These are phyloP conservation scores for Huntiella decipiens DNA, from an alignment of 2,329 filamentous ascomycete genomes.

Conservation along the genomic window DNA sequence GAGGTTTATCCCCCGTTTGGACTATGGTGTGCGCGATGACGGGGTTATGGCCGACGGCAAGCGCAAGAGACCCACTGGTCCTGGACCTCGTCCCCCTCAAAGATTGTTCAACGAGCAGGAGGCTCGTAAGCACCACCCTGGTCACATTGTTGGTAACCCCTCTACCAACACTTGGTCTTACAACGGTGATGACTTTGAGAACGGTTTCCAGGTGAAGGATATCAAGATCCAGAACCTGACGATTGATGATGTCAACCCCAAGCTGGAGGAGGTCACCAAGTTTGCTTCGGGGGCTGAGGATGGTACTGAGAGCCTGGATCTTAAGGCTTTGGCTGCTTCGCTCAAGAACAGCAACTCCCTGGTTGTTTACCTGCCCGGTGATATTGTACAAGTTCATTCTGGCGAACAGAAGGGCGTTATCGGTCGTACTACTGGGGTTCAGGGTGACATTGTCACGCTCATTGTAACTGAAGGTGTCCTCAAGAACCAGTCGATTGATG, in stretches of 20 bases:
- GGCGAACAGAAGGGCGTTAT: slow-evolving; percentile 87
- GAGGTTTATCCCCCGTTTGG: slow-evolving; percentile 71
- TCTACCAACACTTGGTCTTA: slow-evolving; percentile 71
- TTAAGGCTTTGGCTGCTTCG: slow-evolving; percentile 76
- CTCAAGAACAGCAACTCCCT: slow-evolving; percentile 68
- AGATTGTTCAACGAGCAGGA: slow-evolving; percentile 85
- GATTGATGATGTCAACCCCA: slow-evolving; percentile 83
- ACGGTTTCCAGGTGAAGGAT: slow-evolving; percentile 85
- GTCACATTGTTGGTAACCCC: slow-evolving; percentile 43
- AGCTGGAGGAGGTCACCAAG: slow-evolving; percentile 84
- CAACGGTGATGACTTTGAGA: slow-evolving; percentile 73
- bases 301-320: slow-evolving; percentile 80
- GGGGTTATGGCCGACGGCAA: slow-evolving; percentile 41
- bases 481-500: slow-evolving; percentile 69
- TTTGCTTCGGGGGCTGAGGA: slow-evolving; percentile 81
- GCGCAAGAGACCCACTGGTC: slow-evolving; percentile 51
- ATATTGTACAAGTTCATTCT: slow-evolving; percentile 90
- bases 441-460: slow-evolving; percentile 81
- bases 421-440: slow-evolving; percentile 69
- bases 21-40: slow-evolving; percentile 81
- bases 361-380: slow-evolving; percentile 75
- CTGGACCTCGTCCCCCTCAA: slow-evolving; percentile 59
- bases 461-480: slow-evolving; percentile 68
- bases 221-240: slow-evolving; percentile 73
- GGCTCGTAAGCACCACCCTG: slow-evolving; percentile 68